A percentile compares a stretch with the other conserved stretches of the same genome.
Evolutionary conservation across 371 early-diverging fungal species (phyloP).

Genomic region (Rhizopus arrhizus): DNA sequence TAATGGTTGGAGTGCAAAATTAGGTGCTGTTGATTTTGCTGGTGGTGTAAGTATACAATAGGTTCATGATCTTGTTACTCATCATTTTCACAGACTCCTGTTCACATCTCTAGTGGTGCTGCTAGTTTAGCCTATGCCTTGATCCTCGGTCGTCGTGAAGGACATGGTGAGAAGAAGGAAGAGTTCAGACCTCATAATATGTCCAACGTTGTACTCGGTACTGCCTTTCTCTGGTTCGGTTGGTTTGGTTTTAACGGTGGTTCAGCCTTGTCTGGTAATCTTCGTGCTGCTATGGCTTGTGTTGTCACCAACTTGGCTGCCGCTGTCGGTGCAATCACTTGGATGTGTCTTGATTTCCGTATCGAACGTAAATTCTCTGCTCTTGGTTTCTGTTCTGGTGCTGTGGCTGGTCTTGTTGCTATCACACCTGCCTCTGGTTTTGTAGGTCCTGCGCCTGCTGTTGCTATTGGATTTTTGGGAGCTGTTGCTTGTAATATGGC

Average conservation of each 20-base stretch:
- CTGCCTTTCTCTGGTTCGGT: conserved; percentile 89
- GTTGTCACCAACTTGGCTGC: conserved; percentile 87
- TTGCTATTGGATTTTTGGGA: conserved; percentile 78
- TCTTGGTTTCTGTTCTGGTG: conserved; percentile 90
- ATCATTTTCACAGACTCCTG: conserved; percentile 72
- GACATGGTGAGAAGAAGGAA: conserved; percentile 35
- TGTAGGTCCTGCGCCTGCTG: conserved; percentile 81
- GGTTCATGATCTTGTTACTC: neutral
- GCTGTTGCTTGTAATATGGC: conserved; percentile 79
- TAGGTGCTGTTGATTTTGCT: conserved; percentile 85
- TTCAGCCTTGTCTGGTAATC: conserved; percentile 77
- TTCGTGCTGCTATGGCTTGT: conserved; percentile 85
- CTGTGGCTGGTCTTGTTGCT: conserved; percentile 89
- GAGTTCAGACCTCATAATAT: conserved; percentile 88
- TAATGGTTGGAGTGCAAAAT: conserved; percentile 77
- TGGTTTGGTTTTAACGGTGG: conserved; percentile 92
- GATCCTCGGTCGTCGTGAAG: conserved; percentile 79
- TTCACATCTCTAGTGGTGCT: conserved; percentile 89
- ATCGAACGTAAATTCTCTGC: conserved; percentile 79
- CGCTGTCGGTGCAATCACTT: conserved; percentile 80
- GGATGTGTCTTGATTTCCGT: conserved; percentile 82
- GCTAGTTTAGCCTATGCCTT: conserved; percentile 87
- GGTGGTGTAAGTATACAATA: conserved; percentile 46
- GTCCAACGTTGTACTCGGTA: conserved; percentile 86
- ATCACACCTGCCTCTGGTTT: conserved; percentile 93